Conservation (phyloP, 768 basidiomycete genomes). For the Mycena floridula region DNA sequence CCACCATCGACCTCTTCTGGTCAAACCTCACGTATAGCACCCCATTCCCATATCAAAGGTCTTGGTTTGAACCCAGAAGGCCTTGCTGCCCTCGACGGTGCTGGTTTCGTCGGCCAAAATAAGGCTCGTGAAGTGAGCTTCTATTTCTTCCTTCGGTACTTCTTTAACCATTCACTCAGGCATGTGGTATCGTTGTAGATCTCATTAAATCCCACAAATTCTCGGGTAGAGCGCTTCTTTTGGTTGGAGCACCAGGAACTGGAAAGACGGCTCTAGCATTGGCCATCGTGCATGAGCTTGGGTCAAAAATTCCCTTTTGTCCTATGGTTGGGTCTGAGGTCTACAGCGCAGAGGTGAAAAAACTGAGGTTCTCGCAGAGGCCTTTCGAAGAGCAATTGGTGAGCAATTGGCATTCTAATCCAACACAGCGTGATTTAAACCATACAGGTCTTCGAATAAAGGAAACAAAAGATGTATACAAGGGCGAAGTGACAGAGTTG, state of each 20-base stretch:
- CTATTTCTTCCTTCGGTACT: background rate
- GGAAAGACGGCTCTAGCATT: slow-evolving; percentile 97
- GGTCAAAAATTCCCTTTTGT: slow-evolving; percentile 93
- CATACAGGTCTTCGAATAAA: slow-evolving; percentile 85
- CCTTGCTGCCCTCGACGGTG: slow-evolving; percentile 58
- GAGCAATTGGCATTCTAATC: slow-evolving; percentile 22
- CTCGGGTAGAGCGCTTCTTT: slow-evolving; percentile 85
- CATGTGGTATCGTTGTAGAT: slow-evolving; percentile 85
- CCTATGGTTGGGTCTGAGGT: slow-evolving; percentile 99
- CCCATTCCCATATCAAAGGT: slow-evolving; percentile 96
- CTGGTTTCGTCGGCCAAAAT: slow-evolving; percentile 88
- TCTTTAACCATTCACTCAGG: slow-evolving; percentile 39
- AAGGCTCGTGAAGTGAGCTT: slow-evolving; percentile 84
- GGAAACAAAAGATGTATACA: slow-evolving; percentile 98
- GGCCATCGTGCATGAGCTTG: slow-evolving; percentile 93
- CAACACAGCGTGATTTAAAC: slow-evolving; percentile 1
- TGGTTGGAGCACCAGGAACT: slow-evolving; percentile 95
- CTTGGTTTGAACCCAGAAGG: slow-evolving; percentile 87
- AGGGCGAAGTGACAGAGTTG: slow-evolving; percentile 97
- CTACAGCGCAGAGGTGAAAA: slow-evolving; percentile 95
- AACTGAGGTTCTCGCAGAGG: slow-evolving; percentile 94
- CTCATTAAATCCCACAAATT: slow-evolving; percentile 89
- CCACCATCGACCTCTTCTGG: slow-evolving; percentile 43
- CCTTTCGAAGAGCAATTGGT: slow-evolving; percentile 95
- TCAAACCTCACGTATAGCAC: slow-evolving; percentile 75